Evolutionary conservation across 1,284 basidiomycete genomes (phyloP).

Genomic region (Cystobasidium sp.): DNA sequence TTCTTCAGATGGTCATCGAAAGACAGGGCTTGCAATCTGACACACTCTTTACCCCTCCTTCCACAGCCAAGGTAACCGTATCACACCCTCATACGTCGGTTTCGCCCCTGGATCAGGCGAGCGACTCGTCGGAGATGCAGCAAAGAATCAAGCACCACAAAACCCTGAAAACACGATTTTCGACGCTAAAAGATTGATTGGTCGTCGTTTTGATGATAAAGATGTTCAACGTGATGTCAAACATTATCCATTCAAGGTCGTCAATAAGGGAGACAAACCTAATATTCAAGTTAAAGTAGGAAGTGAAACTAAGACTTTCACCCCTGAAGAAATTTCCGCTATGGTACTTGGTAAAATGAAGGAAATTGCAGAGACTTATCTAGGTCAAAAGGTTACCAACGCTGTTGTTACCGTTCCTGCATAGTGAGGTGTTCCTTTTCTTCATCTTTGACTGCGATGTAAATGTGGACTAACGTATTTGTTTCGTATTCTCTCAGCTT

Average conservation of each 20-base stretch:
- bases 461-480: neutral
- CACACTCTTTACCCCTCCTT: neutral
- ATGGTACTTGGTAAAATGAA: slow-evolving; percentile 96
- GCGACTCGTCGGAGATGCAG: slow-evolving; percentile 71
- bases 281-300: slow-evolving; percentile 86
- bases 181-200: slow-evolving; percentile 91
- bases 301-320: slow-evolving; percentile 88
- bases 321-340: slow-evolving; percentile 94
- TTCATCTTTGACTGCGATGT: neutral
- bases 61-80: slow-evolving; percentile 89
- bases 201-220: slow-evolving; percentile 77
- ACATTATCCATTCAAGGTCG: slow-evolving; percentile 79
- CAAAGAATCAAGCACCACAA: slow-evolving; percentile 66
- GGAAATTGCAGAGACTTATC: slow-evolving; percentile 96
- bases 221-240: slow-evolving; percentile 89
- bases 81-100: slow-evolving; percentile 82
- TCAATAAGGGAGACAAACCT: slow-evolving; percentile 81
- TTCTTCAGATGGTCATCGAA: neutral
- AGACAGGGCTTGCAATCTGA: neutral
- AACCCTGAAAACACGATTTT: slow-evolving; percentile 92
- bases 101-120: slow-evolving; percentile 80
- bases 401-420: slow-evolving; percentile 65
- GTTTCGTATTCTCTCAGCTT: slow-evolving; percentile 66
- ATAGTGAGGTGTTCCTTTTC: slow-evolving; percentile 27
- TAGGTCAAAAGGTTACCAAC: slow-evolving; percentile 79